Base-by-base conservation (phyloP, 257 asterid genomes). In the Asclepias syriaca region DNA sequence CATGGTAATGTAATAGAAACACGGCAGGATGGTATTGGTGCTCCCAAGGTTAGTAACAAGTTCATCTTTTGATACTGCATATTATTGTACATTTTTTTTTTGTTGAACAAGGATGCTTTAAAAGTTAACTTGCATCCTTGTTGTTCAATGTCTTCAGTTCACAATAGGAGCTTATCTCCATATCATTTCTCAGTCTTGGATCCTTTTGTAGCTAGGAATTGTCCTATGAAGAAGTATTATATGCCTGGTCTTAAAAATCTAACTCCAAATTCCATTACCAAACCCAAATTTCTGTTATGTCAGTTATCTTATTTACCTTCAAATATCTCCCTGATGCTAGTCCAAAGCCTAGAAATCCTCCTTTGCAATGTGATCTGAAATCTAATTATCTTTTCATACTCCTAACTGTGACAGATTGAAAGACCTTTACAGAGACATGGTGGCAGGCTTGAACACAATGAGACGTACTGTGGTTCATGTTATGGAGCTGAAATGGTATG, bases 401-500 rank as follows among this genome's bases (percentile, higher is more conserved):
- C 0, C 11, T 34, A 48, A 29, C 32, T 75, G 73, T 53, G 57
- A 77, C 79, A 95, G 99, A 86, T 95, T 70, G 98, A 87, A 34
- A 84, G 61, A 21, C 98, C 99, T 75, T 79, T 95, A 71, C 99
- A 95, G 74, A 90, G 75, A 83, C 99, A 95, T 71, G 99, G 99
- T 65, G 99, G 99, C 79, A 84, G 98, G 82, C 96, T 95, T 77
- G 96, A 89, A 72, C 98, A 87, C 84, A 92, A 95, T 14, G 99
- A 92, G 77, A 95, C 99, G n/a, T 95, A 95, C 59, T 95, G 99
- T 70, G 99, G 99, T 74, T 95, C 99, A 34, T 95, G 99, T 81
- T 95, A 79, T 81, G 98, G 98, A 76, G 90, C 99, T 76, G 98
- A 95, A 90, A 65, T 49, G 91, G 99, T 95, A 84, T 66, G 80